A percentile compares a stretch with the other conserved stretches of the same genome.
Conservation (phyloP, 192 early-diverging fungal species). For the Mortierella antarctica region DNA sequence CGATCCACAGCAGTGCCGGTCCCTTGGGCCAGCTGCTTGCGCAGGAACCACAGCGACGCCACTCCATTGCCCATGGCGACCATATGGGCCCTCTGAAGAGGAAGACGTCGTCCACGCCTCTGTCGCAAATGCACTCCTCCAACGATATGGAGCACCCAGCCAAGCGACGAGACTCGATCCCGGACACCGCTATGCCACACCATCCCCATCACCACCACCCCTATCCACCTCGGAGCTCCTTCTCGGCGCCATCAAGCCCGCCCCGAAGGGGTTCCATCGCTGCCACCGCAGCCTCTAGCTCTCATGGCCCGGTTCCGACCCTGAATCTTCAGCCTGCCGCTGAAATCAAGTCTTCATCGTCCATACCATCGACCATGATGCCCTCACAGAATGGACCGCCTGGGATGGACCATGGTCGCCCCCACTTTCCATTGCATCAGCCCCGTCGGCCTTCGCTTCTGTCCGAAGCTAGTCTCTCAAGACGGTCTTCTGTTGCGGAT, state of each 20-base stretch:
- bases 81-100: conserved; percentile 34
- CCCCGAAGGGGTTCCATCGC: conserved; percentile 32
- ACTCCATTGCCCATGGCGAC: conserved; percentile 49
- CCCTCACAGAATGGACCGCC: conserved; percentile 16
- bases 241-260: conserved; percentile 44
- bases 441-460: conserved; percentile 46
- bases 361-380: not conserved
- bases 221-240: conserved; percentile 33
- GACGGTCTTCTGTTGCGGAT: conserved; percentile 45
- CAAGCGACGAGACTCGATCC: conserved; percentile 51
- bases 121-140: conserved; percentile 48
- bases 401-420: conserved; percentile 31
- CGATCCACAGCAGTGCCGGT: conserved; percentile 49
- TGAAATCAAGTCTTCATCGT: conserved; percentile 39
- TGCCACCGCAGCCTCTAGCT: not conserved
- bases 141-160: conserved; percentile 28
- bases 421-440: conserved; percentile 40
- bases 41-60: conserved; percentile 48
- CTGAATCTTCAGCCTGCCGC: conserved; percentile 50
- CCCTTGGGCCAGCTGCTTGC: conserved; percentile 48
- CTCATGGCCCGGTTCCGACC: conserved; percentile 26
- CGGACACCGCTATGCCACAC: conserved; percentile 24
- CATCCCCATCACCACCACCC: conserved; percentile 20
- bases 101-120: conserved; percentile 47
- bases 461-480: conserved; percentile 38